Evolutionary conservation across 148 eudicot species (phyloP), one percentile per base, ranked within the genome.

Genomic region (Camellia lanceoleosa): DNA sequence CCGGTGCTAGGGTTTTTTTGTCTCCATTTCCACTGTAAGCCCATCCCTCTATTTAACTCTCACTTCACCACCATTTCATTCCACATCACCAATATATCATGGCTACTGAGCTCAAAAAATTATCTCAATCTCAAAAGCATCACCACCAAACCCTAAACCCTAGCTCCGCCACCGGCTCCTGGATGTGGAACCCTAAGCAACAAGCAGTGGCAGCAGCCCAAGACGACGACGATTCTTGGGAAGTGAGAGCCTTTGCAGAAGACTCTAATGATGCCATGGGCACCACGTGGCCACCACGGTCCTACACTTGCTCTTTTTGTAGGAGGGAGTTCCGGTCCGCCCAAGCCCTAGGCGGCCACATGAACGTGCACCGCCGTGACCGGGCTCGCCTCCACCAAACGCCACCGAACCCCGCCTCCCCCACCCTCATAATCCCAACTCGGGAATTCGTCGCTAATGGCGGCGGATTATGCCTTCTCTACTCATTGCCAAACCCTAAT

Each of bases 271-370:
- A 84, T 41, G 66, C 64, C 56, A 76, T 78, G 75, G 89, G 89
- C 2, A 65, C 85, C 38, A 82, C 89, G 30, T 92, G 95, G 95
- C 95, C 95, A 0, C 93, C 95, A 0, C 82, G 93, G 75, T 86
- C 89, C 16, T 92, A 92, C 77, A 81, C 87, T 23, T 92, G 93
- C 85, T 80, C 85, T 52, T 92, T 92, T 14, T 92, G 95, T 71
- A 79, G 84, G 68, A 86, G 93, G 65, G 95, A 90, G 55, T 92
- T 92, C 65, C 87, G 85, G 51, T 92, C 95, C 7, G 93, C 95
- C 15, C 95, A 92, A 84, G 91, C 95, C 75, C 88, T 92, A 55
- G 95, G 95, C 18, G 96, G 95, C 14, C 95, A 91, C 82, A 91
- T 91, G 95, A 91, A 91, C 77, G 92, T 91, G 6, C 95, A 92